A percentile compares a stretch with the other conserved stretches of the same genome.
These are phyloP conservation scores for Blastobotrys chiropterorum DNA, from an alignment of 805 yeast species.

Conservation along the genomic window DNA sequence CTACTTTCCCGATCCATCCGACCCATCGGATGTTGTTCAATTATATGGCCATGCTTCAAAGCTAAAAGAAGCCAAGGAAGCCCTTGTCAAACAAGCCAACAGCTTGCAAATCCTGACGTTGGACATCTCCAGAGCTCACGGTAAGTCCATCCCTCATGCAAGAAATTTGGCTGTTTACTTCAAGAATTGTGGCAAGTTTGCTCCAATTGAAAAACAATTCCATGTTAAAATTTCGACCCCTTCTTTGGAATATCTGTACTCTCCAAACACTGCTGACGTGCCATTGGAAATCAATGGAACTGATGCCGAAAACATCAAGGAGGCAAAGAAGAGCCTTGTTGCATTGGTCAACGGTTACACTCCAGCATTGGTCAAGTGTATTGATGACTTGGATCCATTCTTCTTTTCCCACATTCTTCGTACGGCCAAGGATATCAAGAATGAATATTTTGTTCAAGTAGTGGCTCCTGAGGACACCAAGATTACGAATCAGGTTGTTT, in stretches of 20 bases:
- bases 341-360: slow-evolving; percentile 63
- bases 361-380: slow-evolving; percentile 54
- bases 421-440: slow-evolving; percentile 24
- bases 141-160: slow-evolving; percentile 72
- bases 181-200: slow-evolving; percentile 21
- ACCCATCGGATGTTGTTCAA: slow-evolving; percentile 11
- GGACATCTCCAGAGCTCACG: slow-evolving; percentile 86
- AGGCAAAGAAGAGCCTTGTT: slow-evolving; percentile 70
- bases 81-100: slow-evolving; percentile 55
- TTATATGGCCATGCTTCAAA: slow-evolving; percentile 53
- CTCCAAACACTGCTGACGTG: slow-evolving; percentile 34
- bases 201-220: slow-evolving; percentile 36
- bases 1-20: slow-evolving; percentile 16
- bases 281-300: slow-evolving; percentile 56
- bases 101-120: slow-evolving; percentile 57
- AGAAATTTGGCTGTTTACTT: slow-evolving; percentile 66
- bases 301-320: slow-evolving; percentile 44
- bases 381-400: slow-evolving; percentile 63
- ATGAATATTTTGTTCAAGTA: slow-evolving; percentile 43
- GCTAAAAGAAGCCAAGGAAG: slow-evolving; percentile 54
- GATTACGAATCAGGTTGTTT: slow-evolving; percentile 38
- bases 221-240: slow-evolving; percentile 46
- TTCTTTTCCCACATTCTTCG: slow-evolving; percentile 42
- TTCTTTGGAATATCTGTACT: slow-evolving; percentile 30
- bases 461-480: slow-evolving; percentile 42